Evolutionary conservation across 139 green algal species (phyloP).

Genomic region (Chloropicon primus): DNA sequence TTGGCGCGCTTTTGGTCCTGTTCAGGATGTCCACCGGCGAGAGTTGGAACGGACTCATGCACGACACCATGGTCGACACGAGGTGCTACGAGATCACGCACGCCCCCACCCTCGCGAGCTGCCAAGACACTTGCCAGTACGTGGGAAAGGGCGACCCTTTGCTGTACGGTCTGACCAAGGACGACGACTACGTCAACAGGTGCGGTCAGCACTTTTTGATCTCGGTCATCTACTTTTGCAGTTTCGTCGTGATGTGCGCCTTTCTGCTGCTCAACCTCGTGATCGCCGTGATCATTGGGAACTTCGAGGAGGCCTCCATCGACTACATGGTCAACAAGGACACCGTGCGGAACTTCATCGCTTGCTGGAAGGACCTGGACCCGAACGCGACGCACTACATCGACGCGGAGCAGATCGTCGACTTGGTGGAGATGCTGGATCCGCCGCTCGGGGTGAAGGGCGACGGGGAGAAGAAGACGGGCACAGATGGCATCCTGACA

Average conservation of each 20-base stretch:
- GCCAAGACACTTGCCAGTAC: background rate
- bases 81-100: conserved; percentile 26
- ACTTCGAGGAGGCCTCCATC: conserved; percentile 25
- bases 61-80: background rate
- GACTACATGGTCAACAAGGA: conserved; percentile 23
- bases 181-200: background rate
- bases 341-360: conserved; percentile 20
- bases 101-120: background rate
- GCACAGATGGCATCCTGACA: conserved; percentile 26
- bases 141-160: background rate
- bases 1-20: conserved; percentile 27
- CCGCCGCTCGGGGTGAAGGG: conserved; percentile 29
- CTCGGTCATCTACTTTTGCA: conserved; percentile 46
- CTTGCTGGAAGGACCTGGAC: conserved; percentile 38
- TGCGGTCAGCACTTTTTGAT: background rate
- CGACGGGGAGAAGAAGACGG: conserved; percentile 4
- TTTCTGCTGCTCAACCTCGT: conserved; percentile 62
- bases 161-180: background rate
- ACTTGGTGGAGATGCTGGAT: conserved; percentile 26
- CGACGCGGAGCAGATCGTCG: conserved; percentile 17
- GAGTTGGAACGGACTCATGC: conserved; percentile 5
- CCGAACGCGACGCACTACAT: conserved; percentile 30
- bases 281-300: conserved; percentile 51
- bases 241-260: conserved; percentile 45
- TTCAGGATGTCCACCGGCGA: conserved; percentile 26